Conservation (phyloP, 1,139 yeast genomes). For the Yamadazyma blattariae region DNA sequence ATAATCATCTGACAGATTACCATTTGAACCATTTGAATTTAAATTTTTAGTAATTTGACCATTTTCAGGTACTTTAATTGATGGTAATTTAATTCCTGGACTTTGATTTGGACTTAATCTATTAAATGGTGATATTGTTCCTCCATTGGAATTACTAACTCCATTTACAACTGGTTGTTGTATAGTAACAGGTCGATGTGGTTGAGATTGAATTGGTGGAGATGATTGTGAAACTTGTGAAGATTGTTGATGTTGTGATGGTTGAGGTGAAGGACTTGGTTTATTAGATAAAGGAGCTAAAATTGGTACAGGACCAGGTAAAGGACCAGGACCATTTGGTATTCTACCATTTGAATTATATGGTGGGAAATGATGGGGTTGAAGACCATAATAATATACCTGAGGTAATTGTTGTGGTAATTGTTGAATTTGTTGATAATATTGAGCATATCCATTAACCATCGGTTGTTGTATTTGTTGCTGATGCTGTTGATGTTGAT, state of each 20-base stretch:
- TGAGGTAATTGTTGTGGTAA: neutral
- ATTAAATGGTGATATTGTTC: neutral
- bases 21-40: too few relatives aligned
- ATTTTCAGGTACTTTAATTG: too few relatives aligned
- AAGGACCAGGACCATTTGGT: slow-evolving; percentile 48
- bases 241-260: neutral
- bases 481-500: slow-evolving; percentile 3
- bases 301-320: slow-evolving; percentile 43
- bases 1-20: neutral
- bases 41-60: too few relatives aligned
- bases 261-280: too few relatives aligned
- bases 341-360: slow-evolving; percentile 34
- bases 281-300: neutral
- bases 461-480: neutral
- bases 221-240: neutral
- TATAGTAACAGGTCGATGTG: too few relatives aligned
- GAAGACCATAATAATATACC: slow-evolving; percentile 9
- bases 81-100: too few relatives aligned
- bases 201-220: neutral
- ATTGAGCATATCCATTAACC: neutral
- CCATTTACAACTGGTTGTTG: too few relatives aligned
- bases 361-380: slow-evolving; percentile 31
- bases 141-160: too few relatives aligned
- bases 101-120: too few relatives aligned
- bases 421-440: slow-evolving; percentile 2